Base-by-base conservation (phyloP, 768 basidiomycete species). In the Pisolithus orientalis region DNA sequence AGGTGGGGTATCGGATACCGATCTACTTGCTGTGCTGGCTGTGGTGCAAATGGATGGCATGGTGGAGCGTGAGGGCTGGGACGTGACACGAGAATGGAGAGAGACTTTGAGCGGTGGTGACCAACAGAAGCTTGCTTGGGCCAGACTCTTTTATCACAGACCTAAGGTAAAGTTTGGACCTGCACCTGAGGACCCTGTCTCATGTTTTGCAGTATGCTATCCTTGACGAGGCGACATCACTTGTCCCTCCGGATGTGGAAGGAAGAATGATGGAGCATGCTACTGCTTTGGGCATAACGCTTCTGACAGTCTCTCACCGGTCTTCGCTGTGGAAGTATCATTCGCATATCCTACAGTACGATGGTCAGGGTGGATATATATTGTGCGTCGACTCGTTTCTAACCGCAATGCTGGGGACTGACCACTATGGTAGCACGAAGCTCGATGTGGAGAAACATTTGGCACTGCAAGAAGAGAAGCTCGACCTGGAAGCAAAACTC, bases 41-140 rank as follows among this genome's bases (percentile, higher is more conserved):
- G 75, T 84, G 11, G 87, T 99, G 28, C 83, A 93, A 56, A 90
- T 98, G 84, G 84, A 84, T 39, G 71, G 75, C 61, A 80, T 97
- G 45, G 89, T 97, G 6, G 89, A 91, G 61, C 80, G 94, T 25
- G 95, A 98, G 69, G 95, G 95, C 11, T 97, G 94, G 94, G 87
- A 90, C 61, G 75, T 77, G 7, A 76, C 80, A n/a, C 79, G 85
- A 45, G 95, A 97, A 62, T 98, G 95, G 95, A 80, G 91, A 56
- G 94, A 96, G 65, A 81, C 89, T 2, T 70, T 98, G 32, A 93
- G 90, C 62, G 94, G 95, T 1, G 94, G 94, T 17, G 95, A 96
- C 67, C 92, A 98, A 67, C 94, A 98, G 70, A 85, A 94, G 71
- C 87, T 98, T 52, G 95, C 95, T 0, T 97, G 95, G 93, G 95